Conservation (phyloP, 805 yeast species). For the Jamesozyma piceae region DNA sequence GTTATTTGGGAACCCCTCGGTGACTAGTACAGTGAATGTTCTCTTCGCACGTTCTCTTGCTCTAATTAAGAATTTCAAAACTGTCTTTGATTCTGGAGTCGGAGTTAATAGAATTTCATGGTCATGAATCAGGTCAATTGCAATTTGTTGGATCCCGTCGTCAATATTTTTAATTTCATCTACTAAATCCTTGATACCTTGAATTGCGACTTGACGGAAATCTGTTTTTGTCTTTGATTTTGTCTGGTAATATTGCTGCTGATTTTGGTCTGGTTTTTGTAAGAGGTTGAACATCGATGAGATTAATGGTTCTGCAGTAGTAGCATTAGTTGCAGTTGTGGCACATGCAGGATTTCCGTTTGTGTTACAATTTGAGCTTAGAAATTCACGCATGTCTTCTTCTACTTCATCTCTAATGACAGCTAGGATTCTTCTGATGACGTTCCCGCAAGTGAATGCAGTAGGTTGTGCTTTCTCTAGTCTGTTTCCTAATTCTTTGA, state of each 20-base stretch:
- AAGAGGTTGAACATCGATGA: slow-evolving; percentile 82
- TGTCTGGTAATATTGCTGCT: slow-evolving; percentile 6
- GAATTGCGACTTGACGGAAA: slow-evolving; percentile 75
- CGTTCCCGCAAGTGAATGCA: slow-evolving; percentile 82
- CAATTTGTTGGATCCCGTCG: slow-evolving; percentile 84
- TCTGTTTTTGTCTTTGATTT: slow-evolving; percentile 37
- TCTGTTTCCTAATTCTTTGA: slow-evolving; percentile 63
- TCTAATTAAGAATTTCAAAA: slow-evolving; percentile 71
- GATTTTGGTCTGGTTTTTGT: slow-evolving; percentile 37
- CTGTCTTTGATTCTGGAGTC: slow-evolving; percentile 89
- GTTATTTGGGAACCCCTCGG: slow-evolving; percentile 88
- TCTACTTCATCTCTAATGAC: slow-evolving; percentile 79
- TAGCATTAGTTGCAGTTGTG: slow-evolving; percentile 8
- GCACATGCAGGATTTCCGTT: background rate
- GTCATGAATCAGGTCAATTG: slow-evolving; percentile 90
- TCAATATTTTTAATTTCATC: slow-evolving; percentile 86
- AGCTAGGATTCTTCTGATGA: slow-evolving; percentile 80
- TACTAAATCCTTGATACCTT: slow-evolving; percentile 82
- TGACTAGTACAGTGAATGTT: slow-evolving; percentile 82
- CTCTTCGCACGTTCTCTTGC: slow-evolving; percentile 71
- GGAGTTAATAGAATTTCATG: slow-evolving; percentile 77
- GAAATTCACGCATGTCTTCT: slow-evolving; percentile 32
- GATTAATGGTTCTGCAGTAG: slow-evolving; percentile 43
- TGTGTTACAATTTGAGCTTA: background rate
- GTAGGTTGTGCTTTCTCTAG: slow-evolving; percentile 78